Evolutionary conservation across 2,329 filamentous ascomycete species (phyloP), one percentile per base, ranked within the genome.

Genomic region (Myriosclerotinia scirpicola): DNA sequence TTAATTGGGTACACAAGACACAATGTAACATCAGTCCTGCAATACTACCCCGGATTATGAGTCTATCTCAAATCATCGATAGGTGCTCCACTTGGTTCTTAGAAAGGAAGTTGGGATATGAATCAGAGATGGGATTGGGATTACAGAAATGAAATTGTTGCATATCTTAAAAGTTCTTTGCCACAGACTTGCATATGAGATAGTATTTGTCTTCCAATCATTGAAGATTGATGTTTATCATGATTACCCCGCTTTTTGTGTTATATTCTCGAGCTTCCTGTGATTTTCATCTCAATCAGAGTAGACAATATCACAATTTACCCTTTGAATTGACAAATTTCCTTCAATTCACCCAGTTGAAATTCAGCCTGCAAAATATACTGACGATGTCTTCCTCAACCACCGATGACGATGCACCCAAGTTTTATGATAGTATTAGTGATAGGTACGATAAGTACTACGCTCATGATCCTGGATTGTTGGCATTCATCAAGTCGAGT

Each of bases 1-100:
- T 54, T 54, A 12, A 36, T 5, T 34, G 48, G n/a, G 48, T 36
- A 54, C 20, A 54, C 5, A 50, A 54, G 17, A 54, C 12, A 50
- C 46, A 34, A 54, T n/a, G 53, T 42, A 56, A 42, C 36, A 56
- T 56, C 38, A 42, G 22, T 20, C 17, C n/a, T 56, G 54, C 54
- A 14, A 56, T 56, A 42, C 54, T 9, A 26, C 36, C 38, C 14
- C 14, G 3, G 5, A 11, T 30, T 11, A 2, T 26, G 26, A 1
- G 12, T 42, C 38, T 56, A 14, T 54, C 52, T 56, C n/a, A 5
- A 5, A 38, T 2, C 4, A 5, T 22, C 15, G 17, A 40, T 9
- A 4, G 9, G 3, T 42, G 54, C 54, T 55, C 20, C 12, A 17
- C 3, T 12, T 8, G 1, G 5, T 55, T 55, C 34, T 40, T 6